Conservation (phyloP, 495 filamentous ascomycete species). For the Tuber borchii region DNA sequence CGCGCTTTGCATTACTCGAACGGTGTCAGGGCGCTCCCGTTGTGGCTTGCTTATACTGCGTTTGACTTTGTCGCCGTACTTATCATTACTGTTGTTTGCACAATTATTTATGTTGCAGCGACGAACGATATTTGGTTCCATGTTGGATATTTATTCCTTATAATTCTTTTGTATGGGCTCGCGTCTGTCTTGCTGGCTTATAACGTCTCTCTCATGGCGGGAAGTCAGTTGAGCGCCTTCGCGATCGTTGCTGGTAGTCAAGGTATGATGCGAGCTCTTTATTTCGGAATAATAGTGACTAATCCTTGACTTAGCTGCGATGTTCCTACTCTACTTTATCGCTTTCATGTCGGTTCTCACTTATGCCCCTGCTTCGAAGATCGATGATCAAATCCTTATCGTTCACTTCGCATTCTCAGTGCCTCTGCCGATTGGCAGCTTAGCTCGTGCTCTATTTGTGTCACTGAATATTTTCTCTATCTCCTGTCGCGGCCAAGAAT, state of each 20-base stretch:
- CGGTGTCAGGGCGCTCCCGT: conserved; percentile 61
- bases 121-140: conserved; percentile 62
- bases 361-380: conserved; percentile 56
- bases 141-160: conserved; percentile 66
- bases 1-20: conserved; percentile 82
- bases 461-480: conserved; percentile 71
- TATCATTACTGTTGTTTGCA: conserved; percentile 52
- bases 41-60: conserved; percentile 69
- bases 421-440: conserved; percentile 62
- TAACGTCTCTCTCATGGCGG: conserved; percentile 62
- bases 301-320: conserved; percentile 44
- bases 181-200: conserved; percentile 65
- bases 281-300: conserved; percentile 45
- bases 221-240: conserved; percentile 65
- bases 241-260: conserved; percentile 69
- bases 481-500: conserved; percentile 56
- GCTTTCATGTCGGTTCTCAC: conserved; percentile 62
- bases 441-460: conserved; percentile 63
- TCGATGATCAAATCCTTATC: conserved; percentile 54
- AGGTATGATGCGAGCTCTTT: conserved; percentile 62
- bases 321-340: conserved; percentile 75
- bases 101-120: conserved; percentile 57
- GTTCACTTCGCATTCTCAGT: conserved; percentile 63
- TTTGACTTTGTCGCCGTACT: conserved; percentile 73
- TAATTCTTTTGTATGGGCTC: conserved; percentile 69